Evolutionary conservation across 208 protist species (phyloP).

Genomic region (Novymonas esmeraldas): DNA sequence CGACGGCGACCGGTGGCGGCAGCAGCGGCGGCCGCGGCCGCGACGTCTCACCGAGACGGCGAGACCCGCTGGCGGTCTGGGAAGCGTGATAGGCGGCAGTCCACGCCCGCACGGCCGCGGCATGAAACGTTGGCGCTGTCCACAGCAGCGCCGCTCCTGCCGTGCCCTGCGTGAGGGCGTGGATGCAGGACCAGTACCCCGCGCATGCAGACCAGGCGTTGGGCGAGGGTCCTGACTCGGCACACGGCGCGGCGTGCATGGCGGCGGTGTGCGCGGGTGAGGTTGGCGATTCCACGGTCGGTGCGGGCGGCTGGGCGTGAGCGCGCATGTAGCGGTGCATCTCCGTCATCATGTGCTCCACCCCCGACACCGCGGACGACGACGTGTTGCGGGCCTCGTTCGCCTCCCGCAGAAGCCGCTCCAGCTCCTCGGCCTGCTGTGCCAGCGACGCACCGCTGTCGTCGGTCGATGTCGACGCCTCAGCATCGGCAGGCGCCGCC

Average conservation of each 20-base stretch:
- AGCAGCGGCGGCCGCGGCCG: background rate
- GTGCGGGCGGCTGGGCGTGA: background rate
- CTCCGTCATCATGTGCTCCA: constrained; percentile 25
- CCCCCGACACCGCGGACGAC: background rate
- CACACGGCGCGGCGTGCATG: background rate
- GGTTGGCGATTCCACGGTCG: background rate
- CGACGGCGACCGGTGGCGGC: too few relatives aligned
- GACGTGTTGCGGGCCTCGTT: constrained; percentile 8
- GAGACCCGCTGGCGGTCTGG: background rate
- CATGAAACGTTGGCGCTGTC: constrained; percentile 51
- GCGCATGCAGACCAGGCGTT: constrained; percentile 15
- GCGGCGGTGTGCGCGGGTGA: background rate
- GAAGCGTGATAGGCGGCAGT: constrained; percentile 9
- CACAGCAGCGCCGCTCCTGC: constrained; percentile 16
- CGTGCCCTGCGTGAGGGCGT: constrained; percentile 11
- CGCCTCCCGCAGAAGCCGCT: constrained; percentile 18
- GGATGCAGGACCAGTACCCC: constrained; percentile 38
- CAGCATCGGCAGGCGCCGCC: background rate
- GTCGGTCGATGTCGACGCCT: too few relatives aligned
- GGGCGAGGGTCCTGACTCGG: background rate
- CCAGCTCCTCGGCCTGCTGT: constrained; percentile 28
- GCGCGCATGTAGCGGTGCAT: constrained; percentile 17
- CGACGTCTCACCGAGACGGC: background rate
- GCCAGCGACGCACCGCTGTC: constrained; percentile 3
- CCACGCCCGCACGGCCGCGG: constrained; percentile 34